Evolutionary conservation across 2,329 filamentous ascomycete genomes (phyloP).

Genomic region (Byssoonygena ceratinophila): DNA sequence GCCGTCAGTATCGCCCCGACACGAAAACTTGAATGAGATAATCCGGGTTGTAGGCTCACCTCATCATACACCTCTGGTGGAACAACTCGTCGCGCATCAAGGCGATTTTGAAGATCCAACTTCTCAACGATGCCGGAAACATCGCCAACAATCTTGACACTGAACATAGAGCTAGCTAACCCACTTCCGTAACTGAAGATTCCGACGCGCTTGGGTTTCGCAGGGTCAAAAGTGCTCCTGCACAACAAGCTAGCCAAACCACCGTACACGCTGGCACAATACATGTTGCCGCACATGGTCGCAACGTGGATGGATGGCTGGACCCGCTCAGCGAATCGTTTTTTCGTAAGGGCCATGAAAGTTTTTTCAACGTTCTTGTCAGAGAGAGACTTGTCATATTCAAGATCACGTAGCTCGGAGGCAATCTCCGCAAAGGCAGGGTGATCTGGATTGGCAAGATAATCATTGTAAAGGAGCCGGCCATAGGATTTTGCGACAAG

Average conservation of each 20-base stretch:
- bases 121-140: conserved; percentile 57
- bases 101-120: conserved; percentile 58
- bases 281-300: conserved; percentile 62
- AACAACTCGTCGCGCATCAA: conserved; percentile 56
- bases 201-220: conserved; percentile 61
- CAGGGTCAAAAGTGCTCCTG: conserved; percentile 51
- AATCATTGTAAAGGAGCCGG: conserved; percentile 77
- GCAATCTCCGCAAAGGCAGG: conserved; percentile 63
- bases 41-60: conserved; percentile 41
- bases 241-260: conserved; percentile 51
- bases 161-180: conserved; percentile 64
- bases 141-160: conserved; percentile 54
- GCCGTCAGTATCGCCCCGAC: conserved; percentile 4
- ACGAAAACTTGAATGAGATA: not conserved
- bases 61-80: conserved; percentile 63
- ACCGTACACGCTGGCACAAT: conserved; percentile 50
- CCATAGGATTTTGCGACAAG: conserved; percentile 76
- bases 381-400: conserved; percentile 66
- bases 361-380: conserved; percentile 81
- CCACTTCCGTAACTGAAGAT: conserved; percentile 74
- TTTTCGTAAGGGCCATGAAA: conserved; percentile 75
- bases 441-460: conserved; percentile 57
- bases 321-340: conserved; percentile 70
- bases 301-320: conserved; percentile 62
- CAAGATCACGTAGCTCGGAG: conserved; percentile 63